Evolutionary conservation across 768 basidiomycete genomes (phyloP), one percentile per base, ranked within the genome.

Genomic region (Mrakia frigida): DNA sequence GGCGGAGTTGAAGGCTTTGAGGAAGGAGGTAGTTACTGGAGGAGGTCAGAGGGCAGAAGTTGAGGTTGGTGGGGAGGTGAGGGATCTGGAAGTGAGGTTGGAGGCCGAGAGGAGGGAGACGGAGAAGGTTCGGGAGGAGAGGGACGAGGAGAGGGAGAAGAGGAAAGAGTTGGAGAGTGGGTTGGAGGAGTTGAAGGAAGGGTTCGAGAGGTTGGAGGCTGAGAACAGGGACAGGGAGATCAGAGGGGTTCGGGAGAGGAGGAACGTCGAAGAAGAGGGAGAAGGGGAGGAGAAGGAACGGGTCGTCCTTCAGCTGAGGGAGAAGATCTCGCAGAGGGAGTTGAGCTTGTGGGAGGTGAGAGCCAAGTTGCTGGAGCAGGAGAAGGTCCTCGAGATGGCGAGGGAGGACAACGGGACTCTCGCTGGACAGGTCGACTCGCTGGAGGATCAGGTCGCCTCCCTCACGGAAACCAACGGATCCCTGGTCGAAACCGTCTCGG

Each of bases 131-230:
- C 35, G 74, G 16, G 52, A 72, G 23, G 61, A 46, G 28, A 46
- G 73, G n/a, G 80, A 80, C n/a, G 65, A 41, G 50, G 79, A 80
- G 59, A 35, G 46, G 35, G 33, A 56, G 23, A 74, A 74, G 70
- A 65, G 87, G 67, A 84, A 86, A 77, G 82, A 83, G 16, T 80
- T 85, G 67, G 85, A 84, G 74, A 81, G 84, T 65, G 85, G 84
- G 63, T 80, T 87, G 69, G 83, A 83, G 56, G 81, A 83, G 11
- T 84, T 85, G 65, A 85, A 87, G 21, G 85, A 87, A 37, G 87
- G 88, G 77, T 84, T 85, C 61, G 81, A 75, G 10, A 84, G 87
- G 33, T 82, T 91, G 78, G 89, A 89, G 81, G 81, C 82, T 11
- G 78, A 79, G 52, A 73, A 73, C 23, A 46, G 60, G 9, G 78